phyloP scores from a whole-genome alignment of 2,329 filamentous ascomycete genomes.

The Nemania bipapillata region DNA sequence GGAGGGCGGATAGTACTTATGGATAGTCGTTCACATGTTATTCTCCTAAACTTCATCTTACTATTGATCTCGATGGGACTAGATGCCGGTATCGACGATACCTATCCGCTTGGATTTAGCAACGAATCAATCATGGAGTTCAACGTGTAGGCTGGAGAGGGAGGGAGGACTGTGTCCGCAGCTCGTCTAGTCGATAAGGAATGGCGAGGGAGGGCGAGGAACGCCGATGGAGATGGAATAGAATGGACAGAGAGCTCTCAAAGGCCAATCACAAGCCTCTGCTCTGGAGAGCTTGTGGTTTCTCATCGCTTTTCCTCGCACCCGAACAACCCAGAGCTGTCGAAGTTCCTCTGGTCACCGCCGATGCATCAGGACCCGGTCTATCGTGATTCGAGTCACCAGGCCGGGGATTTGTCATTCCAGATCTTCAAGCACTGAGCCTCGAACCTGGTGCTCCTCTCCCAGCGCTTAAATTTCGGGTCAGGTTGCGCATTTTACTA shows the following conservation, averaged over 20 bases:
- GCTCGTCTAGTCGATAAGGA: background rate
- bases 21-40: background rate
- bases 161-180: background rate
- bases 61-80: too few species aligned
- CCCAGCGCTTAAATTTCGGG: constrained; percentile 44
- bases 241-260: background rate
- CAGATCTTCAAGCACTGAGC: constrained; percentile 50
- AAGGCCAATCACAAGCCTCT: background rate
- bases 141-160: background rate
- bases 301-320: constrained; percentile 10
- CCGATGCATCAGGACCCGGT: constrained; percentile 50
- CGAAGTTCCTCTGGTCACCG: background rate
- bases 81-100: background rate
- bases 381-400: constrained; percentile 49
- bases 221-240: background rate
- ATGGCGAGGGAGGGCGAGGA: too few species aligned
- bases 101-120: background rate
- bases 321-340: background rate
- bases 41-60: background rate
- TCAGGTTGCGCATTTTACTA: constrained; percentile 43
- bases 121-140: too few species aligned
- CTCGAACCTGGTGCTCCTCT: constrained; percentile 10
- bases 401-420: constrained; percentile 51
- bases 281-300: background rate
- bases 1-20: too few species aligned